Base-by-base conservation (phyloP, 768 basidiomycete species). In the Lentinula boryana region DNA sequence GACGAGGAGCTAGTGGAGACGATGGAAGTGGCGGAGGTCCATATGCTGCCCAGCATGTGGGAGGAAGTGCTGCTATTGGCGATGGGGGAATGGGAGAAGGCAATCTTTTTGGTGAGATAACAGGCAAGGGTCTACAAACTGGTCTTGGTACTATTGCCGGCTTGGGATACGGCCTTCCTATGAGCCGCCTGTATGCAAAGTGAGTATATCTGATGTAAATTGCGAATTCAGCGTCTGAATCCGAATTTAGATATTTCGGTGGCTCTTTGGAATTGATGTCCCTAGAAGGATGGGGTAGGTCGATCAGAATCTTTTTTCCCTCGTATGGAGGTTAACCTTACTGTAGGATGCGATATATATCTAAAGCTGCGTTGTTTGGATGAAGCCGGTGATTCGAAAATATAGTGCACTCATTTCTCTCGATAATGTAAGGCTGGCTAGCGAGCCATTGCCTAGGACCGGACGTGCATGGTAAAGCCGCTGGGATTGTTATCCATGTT, bases 91-190 rank as follows among this genome's bases (percentile, higher is more conserved):
- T 71, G 44, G 78, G 79, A 9, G 79, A 79, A 51, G 78, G 74
- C 2, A 81, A 82, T 65, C 69, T 94, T 38, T 93, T 94, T 66
- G 80, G 82, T 21, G 91, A 91, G 69, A 91, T 94, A 23, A 85
- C 89, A 2, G 82, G 84, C 0, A 87, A 88, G 66, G 88, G 89
- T 6, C 66, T 94, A 43, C 88, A 91, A 68, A 85, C 84, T 8
- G 91, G 90, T 13, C 75, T 94, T 68, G 93, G 93, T n/a, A 92
- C 91, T 3, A 89, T 95, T 60, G 93, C 93, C 6, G 93, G 93
- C 0, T 73, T 95, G 33, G 93, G 93, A 2, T 95, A 94, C 64
- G 93, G 93, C 1, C 73, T 91, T 57, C 89, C 89, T 10, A 90
- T 91, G 89, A 89, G 88, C 70, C 80, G 79, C 60, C 70, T 91